Percentiles rank a stretch among this genome's conserved stretches.
Conservation (phyloP, 768 basidiomycete genomes). For the Tricholoma sp. region DNA sequence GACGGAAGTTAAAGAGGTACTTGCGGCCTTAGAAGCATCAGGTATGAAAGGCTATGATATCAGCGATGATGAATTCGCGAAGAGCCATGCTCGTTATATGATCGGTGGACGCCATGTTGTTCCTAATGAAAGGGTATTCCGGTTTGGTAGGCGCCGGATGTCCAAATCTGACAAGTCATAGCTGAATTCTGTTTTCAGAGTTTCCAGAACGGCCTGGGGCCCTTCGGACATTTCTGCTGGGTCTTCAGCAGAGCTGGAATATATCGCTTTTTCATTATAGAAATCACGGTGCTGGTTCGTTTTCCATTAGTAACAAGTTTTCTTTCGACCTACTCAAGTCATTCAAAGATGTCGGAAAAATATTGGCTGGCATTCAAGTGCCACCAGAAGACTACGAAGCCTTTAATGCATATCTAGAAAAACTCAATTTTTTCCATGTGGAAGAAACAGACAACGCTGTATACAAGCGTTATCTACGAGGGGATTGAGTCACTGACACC, state of each 20-base stretch:
- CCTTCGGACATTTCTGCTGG: conserved; percentile 82
- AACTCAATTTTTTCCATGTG: conserved; percentile 81
- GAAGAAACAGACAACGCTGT: conserved; percentile 92
- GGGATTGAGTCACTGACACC: conserved; percentile 12
- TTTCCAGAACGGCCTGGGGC: conserved; percentile 96
- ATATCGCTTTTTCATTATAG: conserved; percentile 97
- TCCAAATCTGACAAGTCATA: background rate
- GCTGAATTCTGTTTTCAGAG: conserved; percentile 41
- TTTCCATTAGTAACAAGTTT: background rate
- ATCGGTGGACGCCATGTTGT: conserved; percentile 81
- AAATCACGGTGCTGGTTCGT: conserved; percentile 92
- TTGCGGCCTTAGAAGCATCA: conserved; percentile 52
- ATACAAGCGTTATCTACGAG: conserved; percentile 67
- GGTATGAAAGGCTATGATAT: conserved; percentile 88
- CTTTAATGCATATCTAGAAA: conserved; percentile 71
- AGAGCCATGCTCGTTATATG: conserved; percentile 92
- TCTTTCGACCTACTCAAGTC: conserved; percentile 2
- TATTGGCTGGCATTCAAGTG: conserved; percentile 92
- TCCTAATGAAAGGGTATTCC: conserved; percentile 80
- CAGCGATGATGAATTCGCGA: conserved; percentile 93
- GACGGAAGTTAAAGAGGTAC: conserved; percentile 59
- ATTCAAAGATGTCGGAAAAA: conserved; percentile 78
- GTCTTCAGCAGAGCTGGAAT: conserved; percentile 84
- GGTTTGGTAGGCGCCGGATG: conserved; percentile 69
- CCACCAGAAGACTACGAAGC: conserved; percentile 59